These are phyloP conservation scores for Stenogyne calaminthoides DNA, from an alignment of 305 asterid genomes.

Conservation along the genomic window DNA sequence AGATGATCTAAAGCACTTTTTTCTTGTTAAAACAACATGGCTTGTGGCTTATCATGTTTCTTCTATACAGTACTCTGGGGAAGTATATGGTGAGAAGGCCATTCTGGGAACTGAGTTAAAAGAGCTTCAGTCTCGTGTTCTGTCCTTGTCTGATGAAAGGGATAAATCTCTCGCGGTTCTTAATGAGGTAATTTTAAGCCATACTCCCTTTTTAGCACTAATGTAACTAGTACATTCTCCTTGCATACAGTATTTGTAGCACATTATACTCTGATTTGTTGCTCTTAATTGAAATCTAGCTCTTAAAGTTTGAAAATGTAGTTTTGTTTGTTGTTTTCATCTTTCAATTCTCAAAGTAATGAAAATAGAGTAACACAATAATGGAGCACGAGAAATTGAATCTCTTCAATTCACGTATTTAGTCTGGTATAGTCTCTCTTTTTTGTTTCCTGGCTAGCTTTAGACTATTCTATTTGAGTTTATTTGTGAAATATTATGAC, in stretches of 20 bases:
- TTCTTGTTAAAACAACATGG: constrained; percentile 6
- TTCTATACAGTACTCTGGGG: constrained; percentile 73
- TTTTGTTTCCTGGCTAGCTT: constrained; percentile 6
- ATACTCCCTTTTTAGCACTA: constrained; percentile 5
- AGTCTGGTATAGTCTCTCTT: not conserved
- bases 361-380: not conserved
- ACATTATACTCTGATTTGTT: not conserved
- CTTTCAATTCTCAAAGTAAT: not conserved
- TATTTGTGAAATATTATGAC: not conserved
- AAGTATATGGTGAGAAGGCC: constrained; percentile 85
- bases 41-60: constrained; percentile 24
- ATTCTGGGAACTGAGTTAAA: constrained; percentile 77
- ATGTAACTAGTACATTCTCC: not conserved
- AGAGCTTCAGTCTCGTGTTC: constrained; percentile 86
- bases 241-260: not conserved
- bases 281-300: not conserved
- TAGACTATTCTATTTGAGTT: not conserved
- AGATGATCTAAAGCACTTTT: not conserved
- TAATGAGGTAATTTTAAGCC: constrained; percentile 53
- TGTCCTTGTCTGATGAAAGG: constrained; percentile 69
- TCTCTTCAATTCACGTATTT: not conserved
- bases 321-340: not conserved
- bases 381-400: not conserved
- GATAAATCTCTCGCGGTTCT: constrained; percentile 68
- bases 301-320: not conserved